A percentile compares a stretch with the other conserved stretches of the same genome.
These are phyloP conservation scores for Leccinum incarnatum DNA, from an alignment of 768 basidiomycete genomes.

Conservation along the genomic window DNA sequence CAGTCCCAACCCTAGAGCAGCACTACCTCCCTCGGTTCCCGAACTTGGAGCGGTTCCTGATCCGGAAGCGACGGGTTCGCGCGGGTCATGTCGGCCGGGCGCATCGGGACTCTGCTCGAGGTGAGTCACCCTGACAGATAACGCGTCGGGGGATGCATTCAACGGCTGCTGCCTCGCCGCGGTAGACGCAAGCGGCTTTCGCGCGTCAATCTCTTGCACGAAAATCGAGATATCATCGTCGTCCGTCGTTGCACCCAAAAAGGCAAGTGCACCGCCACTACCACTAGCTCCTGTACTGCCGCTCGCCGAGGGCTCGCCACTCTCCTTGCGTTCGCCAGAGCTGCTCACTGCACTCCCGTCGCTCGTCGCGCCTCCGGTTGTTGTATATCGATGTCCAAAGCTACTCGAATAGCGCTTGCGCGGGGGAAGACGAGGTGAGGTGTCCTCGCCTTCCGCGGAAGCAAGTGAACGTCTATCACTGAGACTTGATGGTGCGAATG, in stretches of 20 bases:
- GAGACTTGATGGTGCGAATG: conserved; percentile 41
- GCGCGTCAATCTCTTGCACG: conserved; percentile 71
- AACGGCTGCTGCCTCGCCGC: conserved; percentile 15
- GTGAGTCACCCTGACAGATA: background rate
- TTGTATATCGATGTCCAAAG: conserved; percentile 68
- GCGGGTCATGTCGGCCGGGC: background rate
- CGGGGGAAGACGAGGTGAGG: conserved; percentile 23
- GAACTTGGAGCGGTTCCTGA: conserved; percentile 1
- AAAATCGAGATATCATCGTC: conserved; percentile 79
- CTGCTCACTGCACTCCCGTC: conserved; percentile 28
- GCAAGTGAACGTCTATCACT: conserved; percentile 40
- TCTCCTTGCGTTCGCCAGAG: conserved; percentile 19
- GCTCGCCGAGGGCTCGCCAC: conserved; percentile 18
- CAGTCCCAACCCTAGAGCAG: conserved; percentile 16
- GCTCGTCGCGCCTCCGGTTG: conserved; percentile 42
- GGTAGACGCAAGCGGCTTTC: conserved; percentile 52
- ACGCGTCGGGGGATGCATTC: background rate
- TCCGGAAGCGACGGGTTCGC: conserved; percentile 3
- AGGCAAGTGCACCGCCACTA: conserved; percentile 33
- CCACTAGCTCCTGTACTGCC: conserved; percentile 20
- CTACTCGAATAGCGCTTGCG: conserved; percentile 75
- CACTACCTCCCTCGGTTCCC: background rate
- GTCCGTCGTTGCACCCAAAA: conserved; percentile 51
- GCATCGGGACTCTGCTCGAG: conserved; percentile 7
- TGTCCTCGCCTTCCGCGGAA: conserved; percentile 36